These are phyloP conservation scores for Trichoderma arundinaceum DNA, from an alignment of 2,329 filamentous ascomycete species.

Conservation along the genomic window DNA sequence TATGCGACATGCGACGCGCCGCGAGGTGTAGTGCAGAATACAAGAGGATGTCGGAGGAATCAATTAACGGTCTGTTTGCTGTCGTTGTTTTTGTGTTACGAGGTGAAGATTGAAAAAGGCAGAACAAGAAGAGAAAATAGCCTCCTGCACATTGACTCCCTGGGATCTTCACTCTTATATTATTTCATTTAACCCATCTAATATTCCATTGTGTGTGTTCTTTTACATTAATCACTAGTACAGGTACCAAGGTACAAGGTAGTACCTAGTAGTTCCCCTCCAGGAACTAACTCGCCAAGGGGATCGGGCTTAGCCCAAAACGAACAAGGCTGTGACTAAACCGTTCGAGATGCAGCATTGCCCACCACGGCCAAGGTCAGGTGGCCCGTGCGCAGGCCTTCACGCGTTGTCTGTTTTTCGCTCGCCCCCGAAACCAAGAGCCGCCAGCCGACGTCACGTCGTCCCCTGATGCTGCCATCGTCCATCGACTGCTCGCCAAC, in stretches of 20 bases:
- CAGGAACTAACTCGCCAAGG: conserved; percentile 10
- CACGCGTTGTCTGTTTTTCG: conserved; percentile 52
- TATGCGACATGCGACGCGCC: background rate
- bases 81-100: no score
- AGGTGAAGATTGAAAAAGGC: no score
- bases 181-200: no score
- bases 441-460: conserved; percentile 46
- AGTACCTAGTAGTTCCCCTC: background rate
- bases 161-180: no score
- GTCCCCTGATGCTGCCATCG: conserved; percentile 41
- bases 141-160: no score
- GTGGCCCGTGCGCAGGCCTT: conserved; percentile 42
- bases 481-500: conserved; percentile 41
- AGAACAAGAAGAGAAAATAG: no score
- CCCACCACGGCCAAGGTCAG: background rate
- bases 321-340: conserved; percentile 24
- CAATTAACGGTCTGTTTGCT: no score
- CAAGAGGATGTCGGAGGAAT: no score
- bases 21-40: no score
- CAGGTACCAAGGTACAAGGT: no score
- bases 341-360: conserved; percentile 12
- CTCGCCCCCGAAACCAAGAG: conserved; percentile 39
- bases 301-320: conserved; percentile 11
- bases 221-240: no score
- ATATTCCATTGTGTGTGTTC: no score